These are phyloP conservation scores for Westerdykella sp. DNA, from an alignment of 2,329 filamentous ascomycete species.

Conservation along the genomic window DNA sequence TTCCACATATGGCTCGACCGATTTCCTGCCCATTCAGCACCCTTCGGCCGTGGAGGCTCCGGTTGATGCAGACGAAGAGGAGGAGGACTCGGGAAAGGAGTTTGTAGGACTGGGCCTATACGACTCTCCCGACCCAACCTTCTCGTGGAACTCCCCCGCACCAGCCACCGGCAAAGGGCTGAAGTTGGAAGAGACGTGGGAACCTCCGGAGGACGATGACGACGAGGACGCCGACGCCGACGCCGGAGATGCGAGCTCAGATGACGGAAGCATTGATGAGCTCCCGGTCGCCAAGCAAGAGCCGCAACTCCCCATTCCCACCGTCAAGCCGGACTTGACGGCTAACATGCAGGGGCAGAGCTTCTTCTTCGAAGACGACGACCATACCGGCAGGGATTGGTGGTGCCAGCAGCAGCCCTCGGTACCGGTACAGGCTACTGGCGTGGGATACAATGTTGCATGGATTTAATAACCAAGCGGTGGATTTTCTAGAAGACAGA, in stretches of 20 bases:
- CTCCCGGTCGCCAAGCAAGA: conserved; percentile 15
- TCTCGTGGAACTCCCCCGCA: conserved; percentile 48
- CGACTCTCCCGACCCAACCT: conserved; percentile 60
- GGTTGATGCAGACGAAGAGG: too few species aligned
- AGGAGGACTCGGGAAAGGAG: conserved; percentile 59
- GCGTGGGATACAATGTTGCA: conserved; percentile 22
- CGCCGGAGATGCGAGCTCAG: conserved; percentile 35
- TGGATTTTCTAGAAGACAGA: too few species aligned
- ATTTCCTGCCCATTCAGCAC: conserved; percentile 50
- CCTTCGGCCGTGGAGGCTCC: conserved; percentile 26
- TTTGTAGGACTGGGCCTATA: conserved; percentile 80
- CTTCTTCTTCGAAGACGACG: conserved; percentile 38
- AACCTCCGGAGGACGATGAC: conserved; percentile 47
- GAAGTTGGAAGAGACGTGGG: conserved; percentile 77
- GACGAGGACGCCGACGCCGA: conserved; percentile 43
- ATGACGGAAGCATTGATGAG: conserved; percentile 43
- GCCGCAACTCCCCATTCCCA: conserved; percentile 17
- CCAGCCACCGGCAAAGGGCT: conserved; percentile 61
- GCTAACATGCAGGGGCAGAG: conserved; percentile 37
- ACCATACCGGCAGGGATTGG: conserved; percentile 36
- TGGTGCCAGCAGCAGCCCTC: conserved; percentile 37
- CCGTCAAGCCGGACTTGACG: conserved; percentile 22
- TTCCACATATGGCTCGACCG: conserved; percentile 21
- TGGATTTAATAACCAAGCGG: too few species aligned
- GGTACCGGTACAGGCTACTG: conserved; percentile 35